These are phyloP conservation scores for Fomitopsis schrenkii DNA, from an alignment of 1,284 basidiomycete species.

Conservation along the genomic window DNA sequence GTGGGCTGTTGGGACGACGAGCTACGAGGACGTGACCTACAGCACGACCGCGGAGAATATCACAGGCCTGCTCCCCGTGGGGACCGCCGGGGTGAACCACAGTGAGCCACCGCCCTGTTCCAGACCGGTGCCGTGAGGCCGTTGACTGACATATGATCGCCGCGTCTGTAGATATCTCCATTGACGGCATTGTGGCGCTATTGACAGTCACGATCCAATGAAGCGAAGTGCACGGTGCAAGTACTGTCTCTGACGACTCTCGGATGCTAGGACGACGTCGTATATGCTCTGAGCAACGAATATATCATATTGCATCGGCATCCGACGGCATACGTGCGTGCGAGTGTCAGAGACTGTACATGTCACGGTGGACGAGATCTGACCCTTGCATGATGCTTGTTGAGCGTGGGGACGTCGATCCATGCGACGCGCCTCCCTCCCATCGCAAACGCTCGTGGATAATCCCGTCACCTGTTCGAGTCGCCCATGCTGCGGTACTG, in stretches of 20 bases:
- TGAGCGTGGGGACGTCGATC: too few relatives aligned
- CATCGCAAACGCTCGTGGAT: too few relatives aligned
- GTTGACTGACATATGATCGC: neutral
- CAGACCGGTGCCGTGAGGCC: neutral
- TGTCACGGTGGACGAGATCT: too few relatives aligned
- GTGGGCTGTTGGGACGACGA: slow-evolving; percentile 39
- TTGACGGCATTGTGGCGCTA: slow-evolving; percentile 42
- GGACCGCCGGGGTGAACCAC: slow-evolving; percentile 45
- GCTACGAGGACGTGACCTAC: slow-evolving; percentile 45
- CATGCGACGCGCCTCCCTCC: too few relatives aligned
- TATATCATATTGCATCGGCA: too few relatives aligned
- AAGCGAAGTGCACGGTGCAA: neutral
- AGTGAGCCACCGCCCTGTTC: slow-evolving; percentile 20
- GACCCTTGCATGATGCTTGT: too few relatives aligned
- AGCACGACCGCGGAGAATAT: slow-evolving; percentile 41
- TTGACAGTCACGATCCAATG: slow-evolving; percentile 38
- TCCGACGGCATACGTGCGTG: too few relatives aligned
- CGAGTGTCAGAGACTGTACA: too few relatives aligned
- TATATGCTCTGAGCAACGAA: too few relatives aligned
- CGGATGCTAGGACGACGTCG: too few relatives aligned
- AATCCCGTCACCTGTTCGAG: too few relatives aligned
- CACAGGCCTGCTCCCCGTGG: slow-evolving; percentile 48
- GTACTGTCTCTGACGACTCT: too few relatives aligned
- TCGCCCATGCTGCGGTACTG: neutral
- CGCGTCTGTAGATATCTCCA: slow-evolving; percentile 35